phyloP scores from a whole-genome alignment of 2,329 filamentous ascomycete genomes.

The Periconia sp. region DNA sequence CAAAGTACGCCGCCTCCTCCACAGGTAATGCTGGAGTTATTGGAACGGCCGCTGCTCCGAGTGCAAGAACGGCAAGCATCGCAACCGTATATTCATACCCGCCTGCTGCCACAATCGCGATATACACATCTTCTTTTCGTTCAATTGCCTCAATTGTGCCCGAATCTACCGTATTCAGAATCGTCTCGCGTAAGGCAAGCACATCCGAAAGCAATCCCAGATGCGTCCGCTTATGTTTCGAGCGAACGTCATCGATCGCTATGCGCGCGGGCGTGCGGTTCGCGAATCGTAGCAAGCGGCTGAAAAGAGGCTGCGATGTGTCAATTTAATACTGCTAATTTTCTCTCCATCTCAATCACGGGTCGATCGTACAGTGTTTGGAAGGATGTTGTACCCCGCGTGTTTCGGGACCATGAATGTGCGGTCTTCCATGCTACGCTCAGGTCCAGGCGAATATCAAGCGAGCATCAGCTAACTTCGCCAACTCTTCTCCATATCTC shows the following conservation, averaged over 20 bases:
- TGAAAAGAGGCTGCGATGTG: conserved; percentile 45
- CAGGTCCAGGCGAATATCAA: neutral
- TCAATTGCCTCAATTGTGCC: conserved; percentile 34
- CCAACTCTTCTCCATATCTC: neutral
- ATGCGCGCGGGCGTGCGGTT: conserved; percentile 40
- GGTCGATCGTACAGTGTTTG: conserved; percentile 33
- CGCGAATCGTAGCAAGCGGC: conserved; percentile 49
- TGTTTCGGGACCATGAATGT: conserved; percentile 36
- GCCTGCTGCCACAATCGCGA: conserved; percentile 53
- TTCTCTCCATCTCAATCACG: too few species aligned
- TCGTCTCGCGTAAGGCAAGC: conserved; percentile 48
- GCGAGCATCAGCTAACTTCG: conserved; percentile 8
- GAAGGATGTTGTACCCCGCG: conserved; percentile 32
- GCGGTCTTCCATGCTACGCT: conserved; percentile 32
- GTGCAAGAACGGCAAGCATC: conserved; percentile 54
- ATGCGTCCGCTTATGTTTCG: conserved; percentile 46
- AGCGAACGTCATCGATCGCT: conserved; percentile 49
- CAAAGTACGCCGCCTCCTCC: conserved; percentile 54
- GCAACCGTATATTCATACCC: conserved; percentile 58
- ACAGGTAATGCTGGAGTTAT: conserved; percentile 51
- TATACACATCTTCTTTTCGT: conserved; percentile 49
- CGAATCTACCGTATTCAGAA: conserved; percentile 38
- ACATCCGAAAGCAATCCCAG: conserved; percentile 54
- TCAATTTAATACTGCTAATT: too few species aligned
- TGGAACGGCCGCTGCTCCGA: conserved; percentile 56